Conservation (phyloP, 129 eudicot genomes). For the Ambrosia artemisiifolia region DNA sequence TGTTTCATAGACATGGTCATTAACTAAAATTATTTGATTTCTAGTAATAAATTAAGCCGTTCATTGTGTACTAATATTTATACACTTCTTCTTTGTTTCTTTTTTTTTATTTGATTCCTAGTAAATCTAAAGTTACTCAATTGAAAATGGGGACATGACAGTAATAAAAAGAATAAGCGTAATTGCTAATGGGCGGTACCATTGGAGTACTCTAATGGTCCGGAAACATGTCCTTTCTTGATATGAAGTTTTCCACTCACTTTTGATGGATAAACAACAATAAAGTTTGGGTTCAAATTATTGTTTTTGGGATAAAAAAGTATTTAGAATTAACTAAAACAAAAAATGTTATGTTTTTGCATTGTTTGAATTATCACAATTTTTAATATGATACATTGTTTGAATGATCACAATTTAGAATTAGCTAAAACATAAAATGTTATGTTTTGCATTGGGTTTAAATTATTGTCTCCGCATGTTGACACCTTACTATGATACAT, state of each 20-base stretch:
- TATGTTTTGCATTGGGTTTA: no score
- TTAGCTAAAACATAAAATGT: no score
- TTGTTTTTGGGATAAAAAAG: not conserved
- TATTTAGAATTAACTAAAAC: not conserved
- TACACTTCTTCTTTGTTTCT: no score
- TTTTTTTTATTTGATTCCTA: no score
- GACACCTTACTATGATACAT: not conserved
- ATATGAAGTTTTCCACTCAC: slow-evolving; percentile 27
- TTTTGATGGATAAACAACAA: slow-evolving; percentile 10
- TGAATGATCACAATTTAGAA: no score
- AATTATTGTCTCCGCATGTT: no score
- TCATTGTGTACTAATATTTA: not conserved
- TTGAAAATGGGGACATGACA: slow-evolving; percentile 12
- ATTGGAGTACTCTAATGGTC: slow-evolving; percentile 26
- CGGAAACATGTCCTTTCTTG: slow-evolving; percentile 30
- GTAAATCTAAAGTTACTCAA: not conserved
- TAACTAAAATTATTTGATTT: no score
- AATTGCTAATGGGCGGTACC: slow-evolving; percentile 25
- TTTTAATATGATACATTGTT: no score
- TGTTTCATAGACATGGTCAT: no score
- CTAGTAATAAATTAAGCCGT: no score
- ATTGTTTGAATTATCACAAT: no score
- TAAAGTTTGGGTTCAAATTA: not conserved
- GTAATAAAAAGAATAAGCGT: slow-evolving; percentile 10
- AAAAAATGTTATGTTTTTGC: no score